Percentiles rank a stretch among this genome's conserved stretches.
phyloP scores from a whole-genome alignment of 2,329 filamentous ascomycete genomes.

The Phyllosticta citribraziliensis region DNA sequence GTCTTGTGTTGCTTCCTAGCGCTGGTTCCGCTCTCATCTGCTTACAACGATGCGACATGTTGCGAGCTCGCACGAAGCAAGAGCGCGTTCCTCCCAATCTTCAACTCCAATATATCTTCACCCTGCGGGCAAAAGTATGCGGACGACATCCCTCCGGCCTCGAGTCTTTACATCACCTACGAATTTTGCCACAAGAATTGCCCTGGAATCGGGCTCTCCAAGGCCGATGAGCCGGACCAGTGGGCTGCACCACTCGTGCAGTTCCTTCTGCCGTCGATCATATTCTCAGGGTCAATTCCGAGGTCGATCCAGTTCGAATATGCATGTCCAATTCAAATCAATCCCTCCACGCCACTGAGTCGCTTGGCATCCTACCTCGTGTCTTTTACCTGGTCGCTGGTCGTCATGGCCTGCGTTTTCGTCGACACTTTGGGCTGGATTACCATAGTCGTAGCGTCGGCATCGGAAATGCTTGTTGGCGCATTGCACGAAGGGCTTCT shows the following conservation, averaged over 20 bases:
- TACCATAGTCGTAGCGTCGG: constrained; percentile 5
- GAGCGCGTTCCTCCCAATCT: neutral
- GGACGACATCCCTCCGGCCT: neutral
- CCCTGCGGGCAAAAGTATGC: constrained; percentile 3
- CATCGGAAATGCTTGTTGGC: constrained; percentile 8
- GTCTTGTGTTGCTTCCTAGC: neutral
- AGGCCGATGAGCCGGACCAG: constrained; percentile 17
- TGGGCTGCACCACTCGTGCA: constrained; percentile 27
- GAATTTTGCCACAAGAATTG: constrained; percentile 21
- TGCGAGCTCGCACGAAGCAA: neutral
- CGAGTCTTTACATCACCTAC: constrained; percentile 14
- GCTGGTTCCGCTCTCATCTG: neutral
- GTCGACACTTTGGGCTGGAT: constrained; percentile 13
- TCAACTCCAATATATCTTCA: neutral
- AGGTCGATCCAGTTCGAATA: constrained; percentile 12
- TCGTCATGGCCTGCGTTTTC: constrained; percentile 21
- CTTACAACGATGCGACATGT: neutral
- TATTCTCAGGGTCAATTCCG: constrained; percentile 29
- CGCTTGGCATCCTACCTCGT: neutral
- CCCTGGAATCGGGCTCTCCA: constrained; percentile 24
- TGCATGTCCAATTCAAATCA: neutral
- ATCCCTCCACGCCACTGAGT: neutral
- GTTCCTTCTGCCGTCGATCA: constrained; percentile 28
- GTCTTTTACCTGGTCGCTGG: constrained; percentile 15
- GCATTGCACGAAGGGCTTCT: constrained; percentile 9